Conservation (phyloP, 345 rosid species). For the Rhizophora apiculata region DNA sequence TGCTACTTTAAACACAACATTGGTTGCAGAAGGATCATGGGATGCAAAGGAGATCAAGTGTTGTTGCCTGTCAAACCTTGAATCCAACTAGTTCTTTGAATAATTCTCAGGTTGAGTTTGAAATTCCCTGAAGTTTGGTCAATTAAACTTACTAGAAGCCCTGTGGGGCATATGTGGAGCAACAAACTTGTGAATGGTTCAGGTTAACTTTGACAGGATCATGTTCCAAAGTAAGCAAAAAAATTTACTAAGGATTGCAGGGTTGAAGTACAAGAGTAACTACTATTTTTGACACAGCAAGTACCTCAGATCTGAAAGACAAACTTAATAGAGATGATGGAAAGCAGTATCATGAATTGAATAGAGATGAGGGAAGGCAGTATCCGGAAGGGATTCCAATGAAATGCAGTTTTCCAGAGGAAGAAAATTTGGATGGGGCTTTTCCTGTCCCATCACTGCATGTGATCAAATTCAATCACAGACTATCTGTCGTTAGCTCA, state of each 20-base stretch:
- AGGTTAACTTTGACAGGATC: conserved; percentile 23
- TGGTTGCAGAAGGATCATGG: conserved; percentile 39
- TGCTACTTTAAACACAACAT: conserved; percentile 13
- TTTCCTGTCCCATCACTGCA: conserved; percentile 12
- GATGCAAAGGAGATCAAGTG: conserved; percentile 18
- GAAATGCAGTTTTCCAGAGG: conserved; percentile 23
- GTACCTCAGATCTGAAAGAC: conserved; percentile 7
- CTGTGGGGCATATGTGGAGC: conserved; percentile 29
- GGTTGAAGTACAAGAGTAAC: conserved; percentile 27
- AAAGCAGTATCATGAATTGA: too few species aligned
- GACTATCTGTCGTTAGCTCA: neutral
- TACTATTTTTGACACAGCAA: conserved; percentile 14
- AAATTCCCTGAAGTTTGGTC: conserved; percentile 40
- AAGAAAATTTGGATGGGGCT: conserved; percentile 18
- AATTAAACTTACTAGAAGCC: conserved; percentile 11
- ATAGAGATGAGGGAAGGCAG: neutral
- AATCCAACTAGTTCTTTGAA: conserved; percentile 2
- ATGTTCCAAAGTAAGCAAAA: neutral
- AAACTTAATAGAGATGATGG: neutral
- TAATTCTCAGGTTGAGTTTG: conserved; percentile 24
- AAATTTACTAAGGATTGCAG: neutral
- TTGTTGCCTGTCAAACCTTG: conserved; percentile 30
- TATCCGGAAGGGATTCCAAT: conserved; percentile 25
- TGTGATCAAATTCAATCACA: conserved; percentile 18
- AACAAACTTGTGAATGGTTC: conserved; percentile 1